Evolutionary conservation across 2,329 filamentous ascomycete species (phyloP), one percentile per base, ranked within the genome.

Genomic region (Akanthomyces muscarius): DNA sequence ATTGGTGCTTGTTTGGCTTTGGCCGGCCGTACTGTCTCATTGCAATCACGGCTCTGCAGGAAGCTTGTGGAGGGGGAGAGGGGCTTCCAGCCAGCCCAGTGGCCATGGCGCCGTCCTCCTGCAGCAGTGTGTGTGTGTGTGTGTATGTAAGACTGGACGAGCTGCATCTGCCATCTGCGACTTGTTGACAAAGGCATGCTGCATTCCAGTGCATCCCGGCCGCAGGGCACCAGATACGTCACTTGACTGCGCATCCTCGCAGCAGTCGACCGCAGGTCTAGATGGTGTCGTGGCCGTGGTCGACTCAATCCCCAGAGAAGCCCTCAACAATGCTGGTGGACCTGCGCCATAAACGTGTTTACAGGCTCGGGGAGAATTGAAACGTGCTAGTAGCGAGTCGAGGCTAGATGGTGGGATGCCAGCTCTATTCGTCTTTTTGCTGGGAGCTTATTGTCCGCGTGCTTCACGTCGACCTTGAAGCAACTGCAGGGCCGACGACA

Each of bases 1-100:
- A 18, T 25, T 18, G 18, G 38, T 21, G 16, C 10, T 44, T 42
- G 28, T 55, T 57, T 33, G 36, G 18, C 14, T 5, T 21, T n/a
- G 48, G n/a, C 21, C 18, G 45, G 42, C 52, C 23, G 55, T 33
- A 33, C 33, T 62, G 60, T 55, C 61, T 63, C 54, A 58, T 28
- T 10, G 61, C 36, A 58, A 63, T 63, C 38, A 57, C 38, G 14
- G 52, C 41, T 48, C 33, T 47, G 28, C 45, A 5, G 33, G n/a
- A 36, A 13, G n/a, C 16, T 21, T 6, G 30, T 36, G 18, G 42
- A 23, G 41, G 53, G 51, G 50, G 33, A n/a, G 51, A 33, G 51
- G 51, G 11, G 33, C 52, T 13, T 30, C 16, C 54, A 30, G n/a
- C 16, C 28, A 57, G 28, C 23, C 25, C 42, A 23, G 30, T 8